A percentile compares a stretch with the other conserved stretches of the same genome.
Evolutionary conservation across 768 basidiomycete species (phyloP).

Genomic region (Chlorophyllum brunneum): DNA sequence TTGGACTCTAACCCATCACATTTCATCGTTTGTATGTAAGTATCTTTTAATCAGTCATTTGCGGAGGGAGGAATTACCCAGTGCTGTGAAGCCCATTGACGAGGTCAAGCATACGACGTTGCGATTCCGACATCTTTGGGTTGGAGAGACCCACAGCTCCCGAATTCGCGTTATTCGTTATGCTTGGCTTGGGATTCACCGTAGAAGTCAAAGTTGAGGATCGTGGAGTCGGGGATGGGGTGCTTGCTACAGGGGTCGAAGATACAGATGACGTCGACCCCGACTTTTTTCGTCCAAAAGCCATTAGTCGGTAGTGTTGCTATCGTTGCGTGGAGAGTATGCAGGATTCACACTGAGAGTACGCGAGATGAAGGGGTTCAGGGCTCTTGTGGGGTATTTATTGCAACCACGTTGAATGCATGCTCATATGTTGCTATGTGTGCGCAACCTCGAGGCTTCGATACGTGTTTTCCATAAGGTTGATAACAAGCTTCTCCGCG

Average conservation of each 20-base stretch:
- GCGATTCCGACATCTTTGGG: conserved; percentile 33
- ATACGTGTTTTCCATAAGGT: too few relatives aligned
- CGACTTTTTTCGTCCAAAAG: background rate
- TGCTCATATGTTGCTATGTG: background rate
- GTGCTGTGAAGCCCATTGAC: conserved; percentile 59
- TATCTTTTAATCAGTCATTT: background rate
- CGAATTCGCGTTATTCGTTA: background rate
- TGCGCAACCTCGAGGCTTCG: background rate
- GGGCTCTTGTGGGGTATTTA: background rate
- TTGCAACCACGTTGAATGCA: background rate
- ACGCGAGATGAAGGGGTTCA: background rate
- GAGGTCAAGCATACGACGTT: conserved; percentile 52
- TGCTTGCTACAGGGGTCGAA: background rate
- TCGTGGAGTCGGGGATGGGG: too few relatives aligned
- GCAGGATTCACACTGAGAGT: background rate
- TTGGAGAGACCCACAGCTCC: conserved; percentile 48
- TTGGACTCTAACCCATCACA: conserved; percentile 44
- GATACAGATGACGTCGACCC: background rate
- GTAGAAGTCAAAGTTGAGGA: background rate
- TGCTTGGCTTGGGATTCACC: background rate
- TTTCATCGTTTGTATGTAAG: background rate
- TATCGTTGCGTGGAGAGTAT: too few relatives aligned
- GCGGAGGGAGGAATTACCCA: conserved; percentile 37
- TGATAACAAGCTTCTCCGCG: too few relatives aligned
- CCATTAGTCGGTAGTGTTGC: too few relatives aligned